Percentiles rank a stretch among this genome's conserved stretches.
phyloP scores from a whole-genome alignment of 495 filamentous ascomycete species.

The Rostrohypoxylon terebratum region DNA sequence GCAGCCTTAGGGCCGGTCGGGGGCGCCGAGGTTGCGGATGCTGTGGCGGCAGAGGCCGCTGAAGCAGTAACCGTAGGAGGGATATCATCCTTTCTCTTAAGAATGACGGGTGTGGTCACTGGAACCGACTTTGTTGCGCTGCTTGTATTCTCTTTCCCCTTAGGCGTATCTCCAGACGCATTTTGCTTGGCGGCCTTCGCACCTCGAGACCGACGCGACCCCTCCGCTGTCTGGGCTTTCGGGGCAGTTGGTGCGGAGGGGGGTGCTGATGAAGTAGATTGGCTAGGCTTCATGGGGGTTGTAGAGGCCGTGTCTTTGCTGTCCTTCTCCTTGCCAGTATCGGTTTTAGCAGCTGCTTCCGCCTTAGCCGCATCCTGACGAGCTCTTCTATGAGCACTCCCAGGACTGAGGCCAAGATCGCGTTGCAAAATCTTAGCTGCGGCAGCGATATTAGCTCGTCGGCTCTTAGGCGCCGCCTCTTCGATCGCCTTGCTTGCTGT shows the following conservation, averaged over 20 bases:
- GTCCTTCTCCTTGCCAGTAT: constrained; percentile 49
- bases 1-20: constrained; percentile 52
- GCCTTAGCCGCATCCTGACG: constrained; percentile 65
- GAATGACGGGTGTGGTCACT: constrained; percentile 45
- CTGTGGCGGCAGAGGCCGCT: constrained; percentile 43
- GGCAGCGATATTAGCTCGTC: constrained; percentile 76
- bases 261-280: constrained; percentile 36
- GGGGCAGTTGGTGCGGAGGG: constrained; percentile 48
- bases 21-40: constrained; percentile 47
- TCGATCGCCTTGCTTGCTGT: constrained; percentile 50
- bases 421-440: constrained; percentile 90
- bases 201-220: constrained; percentile 43
- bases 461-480: constrained; percentile 54
- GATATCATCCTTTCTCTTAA: constrained; percentile 46
- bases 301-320: constrained; percentile 52
- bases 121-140: constrained; percentile 36
- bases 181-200: constrained; percentile 52
- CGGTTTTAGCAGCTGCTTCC: constrained; percentile 57
- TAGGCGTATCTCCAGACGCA: constrained; percentile 42
- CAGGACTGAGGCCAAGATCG: constrained; percentile 83
- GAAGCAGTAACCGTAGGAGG: constrained; percentile 41
- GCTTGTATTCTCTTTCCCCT: constrained; percentile 46
- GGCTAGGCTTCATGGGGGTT: constrained; percentile 35
- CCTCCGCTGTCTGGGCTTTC: constrained; percentile 44
- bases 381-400: constrained; percentile 66